Base-by-base conservation (phyloP, 345 rosid genomes). In the Draba incana region DNA sequence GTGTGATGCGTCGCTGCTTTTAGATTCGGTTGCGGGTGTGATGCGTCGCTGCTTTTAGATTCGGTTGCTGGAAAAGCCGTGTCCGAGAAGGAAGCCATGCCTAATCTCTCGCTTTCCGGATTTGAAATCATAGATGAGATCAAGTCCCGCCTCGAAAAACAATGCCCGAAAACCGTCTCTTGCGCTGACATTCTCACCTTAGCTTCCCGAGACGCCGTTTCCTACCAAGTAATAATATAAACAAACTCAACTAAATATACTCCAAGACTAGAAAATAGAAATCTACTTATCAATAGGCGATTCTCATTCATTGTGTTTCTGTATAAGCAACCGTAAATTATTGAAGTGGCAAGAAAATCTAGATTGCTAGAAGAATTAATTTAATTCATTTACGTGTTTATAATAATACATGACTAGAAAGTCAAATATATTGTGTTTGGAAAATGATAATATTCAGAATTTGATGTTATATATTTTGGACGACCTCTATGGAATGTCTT, bases 171-270 rank as follows among this genome's bases (percentile, higher is more conserved):
- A 25, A 62, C 23, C 0, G 89, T 89, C 27, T 87, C 92, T 0
- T 89, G 92, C 53, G 84, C 96, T 2, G 92, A 87, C 63, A 79
- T 82, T 43, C 62, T 85, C 55, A 74, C 89, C 30, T 57, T 87
- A 46, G 83, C 92, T 7, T 81, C 92, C 49, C 69, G 88, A 11
- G 90, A 89, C 69, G 85, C 92, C 1, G 85, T 85, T 54, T 81
- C 85, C 3, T 79, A 71, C 39, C 76, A 25, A 25, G 92, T 89
- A 77, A 57, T 49, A 25, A 2, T 2, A 2, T 46, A 5, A 62
- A 15, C 50, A 46, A 46, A 42, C 52, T 69, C 37, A 0, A 42
- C 16, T 33, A 39, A 24, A 39, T 6, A 53, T 8, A 25, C 28
- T 8, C 7, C 45, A 37, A 35, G 35, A 23, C 2, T 46, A 48